phyloP scores from a whole-genome alignment of 768 basidiomycete genomes.

The Lactifluus volemus region DNA sequence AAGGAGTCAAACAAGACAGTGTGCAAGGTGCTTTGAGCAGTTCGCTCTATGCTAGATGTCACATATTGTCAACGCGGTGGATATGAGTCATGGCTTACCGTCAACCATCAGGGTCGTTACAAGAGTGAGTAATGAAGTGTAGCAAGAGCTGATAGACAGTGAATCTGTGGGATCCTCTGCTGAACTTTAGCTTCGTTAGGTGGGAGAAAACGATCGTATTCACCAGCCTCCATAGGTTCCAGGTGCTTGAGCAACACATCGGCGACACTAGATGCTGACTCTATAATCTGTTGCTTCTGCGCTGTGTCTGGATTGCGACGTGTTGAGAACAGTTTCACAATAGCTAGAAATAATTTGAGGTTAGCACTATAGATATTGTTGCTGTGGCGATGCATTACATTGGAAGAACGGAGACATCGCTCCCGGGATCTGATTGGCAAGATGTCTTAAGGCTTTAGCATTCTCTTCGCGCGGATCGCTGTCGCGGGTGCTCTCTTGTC shows the following conservation, averaged over 20 bases:
- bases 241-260: constrained; percentile 67
- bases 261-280: constrained; percentile 63
- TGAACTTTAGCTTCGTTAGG: background rate
- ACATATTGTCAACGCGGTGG: constrained; percentile 2
- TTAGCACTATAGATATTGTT: background rate
- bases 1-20: constrained; percentile 76
- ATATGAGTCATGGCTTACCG: constrained; percentile 32
- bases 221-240: constrained; percentile 43
- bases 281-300: constrained; percentile 71
- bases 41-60: constrained; percentile 48
- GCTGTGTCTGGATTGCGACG: constrained; percentile 64
- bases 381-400: constrained; percentile 37
- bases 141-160: constrained; percentile 39
- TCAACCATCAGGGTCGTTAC: constrained; percentile 48
- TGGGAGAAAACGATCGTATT: constrained; percentile 22
- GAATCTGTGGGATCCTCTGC: constrained; percentile 29
- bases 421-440: constrained; percentile 69
- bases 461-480: constrained; percentile 51
- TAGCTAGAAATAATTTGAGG: constrained; percentile 39
- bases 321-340: constrained; percentile 80
- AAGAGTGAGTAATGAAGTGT: constrained; percentile 46
- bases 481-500: constrained; percentile 27
- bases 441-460: constrained; percentile 66
- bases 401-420: constrained; percentile 79
- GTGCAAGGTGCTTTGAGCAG: constrained; percentile 64